These are phyloP conservation scores for Pistacia atlantica DNA, from an alignment of 345 rosid genomes.

Conservation along the genomic window DNA sequence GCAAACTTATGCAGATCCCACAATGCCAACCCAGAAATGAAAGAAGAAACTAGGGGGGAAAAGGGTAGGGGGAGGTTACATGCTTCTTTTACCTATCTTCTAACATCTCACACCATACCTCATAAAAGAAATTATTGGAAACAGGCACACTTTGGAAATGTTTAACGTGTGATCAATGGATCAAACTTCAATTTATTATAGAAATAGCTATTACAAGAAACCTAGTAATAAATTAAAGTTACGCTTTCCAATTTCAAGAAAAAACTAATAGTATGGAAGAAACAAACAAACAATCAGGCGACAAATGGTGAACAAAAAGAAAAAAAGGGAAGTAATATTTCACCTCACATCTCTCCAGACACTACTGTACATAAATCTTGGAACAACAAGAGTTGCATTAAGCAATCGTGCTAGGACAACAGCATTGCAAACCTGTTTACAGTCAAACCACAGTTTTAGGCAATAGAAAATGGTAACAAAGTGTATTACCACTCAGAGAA, in stretches of 20 bases:
- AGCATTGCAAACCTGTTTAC: constrained; percentile 84
- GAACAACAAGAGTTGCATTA: constrained; percentile 87
- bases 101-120: background rate
- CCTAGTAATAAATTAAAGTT: background rate
- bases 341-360: constrained; percentile 96
- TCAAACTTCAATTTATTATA: background rate
- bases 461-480: background rate
- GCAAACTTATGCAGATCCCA: background rate
- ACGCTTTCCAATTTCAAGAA: background rate
- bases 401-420: constrained; percentile 83
- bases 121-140: background rate
- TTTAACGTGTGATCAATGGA: background rate
- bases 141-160: background rate
- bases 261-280: background rate
- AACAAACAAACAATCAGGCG: background rate
- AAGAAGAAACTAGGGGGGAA: background rate
- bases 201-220: background rate
- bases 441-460: constrained; percentile 18
- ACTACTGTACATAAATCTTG: constrained; percentile 89
- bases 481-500: background rate
- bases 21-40: background rate
- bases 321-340: constrained; percentile 28
- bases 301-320: constrained; percentile 12
- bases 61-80: no score
- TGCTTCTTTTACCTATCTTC: background rate